These are phyloP conservation scores for Penicillium sp. DNA, from an alignment of 2,329 filamentous ascomycete genomes.

Conservation along the genomic window DNA sequence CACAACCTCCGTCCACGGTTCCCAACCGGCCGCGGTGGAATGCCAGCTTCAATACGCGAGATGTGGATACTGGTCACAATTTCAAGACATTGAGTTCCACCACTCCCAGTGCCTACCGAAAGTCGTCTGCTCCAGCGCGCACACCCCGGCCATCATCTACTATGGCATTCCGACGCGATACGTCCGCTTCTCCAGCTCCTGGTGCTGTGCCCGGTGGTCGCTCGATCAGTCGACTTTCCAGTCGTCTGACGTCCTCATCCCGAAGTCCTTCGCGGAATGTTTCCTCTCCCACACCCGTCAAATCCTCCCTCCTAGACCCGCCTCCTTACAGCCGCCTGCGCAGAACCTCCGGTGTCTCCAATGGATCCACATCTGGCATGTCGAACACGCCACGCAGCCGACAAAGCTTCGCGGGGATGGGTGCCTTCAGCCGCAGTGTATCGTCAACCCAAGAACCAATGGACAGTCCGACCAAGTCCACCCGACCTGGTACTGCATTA, in stretches of 20 bases:
- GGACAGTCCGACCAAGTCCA: slow-evolving; percentile 35
- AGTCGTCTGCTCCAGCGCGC: slow-evolving; percentile 34
- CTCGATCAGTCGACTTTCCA: slow-evolving; percentile 40
- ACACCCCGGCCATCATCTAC: slow-evolving; percentile 45
- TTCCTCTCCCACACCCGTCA: slow-evolving; percentile 34
- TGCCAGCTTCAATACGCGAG: slow-evolving; percentile 64
- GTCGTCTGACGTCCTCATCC: slow-evolving; percentile 32
- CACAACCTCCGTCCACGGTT: slow-evolving; percentile 44
- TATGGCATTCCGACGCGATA: slow-evolving; percentile 48
- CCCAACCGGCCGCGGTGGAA: slow-evolving; percentile 75
- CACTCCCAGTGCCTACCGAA: slow-evolving; percentile 60
- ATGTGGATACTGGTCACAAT: slow-evolving; percentile 69
- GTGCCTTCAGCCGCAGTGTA: slow-evolving; percentile 34
- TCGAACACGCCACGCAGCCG: slow-evolving; percentile 40
- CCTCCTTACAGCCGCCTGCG: slow-evolving; percentile 48
- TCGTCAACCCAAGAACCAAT: slow-evolving; percentile 24
- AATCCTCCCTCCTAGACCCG: slow-evolving; percentile 40
- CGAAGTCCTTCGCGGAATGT: slow-evolving; percentile 35
- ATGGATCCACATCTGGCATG: slow-evolving; percentile 17
- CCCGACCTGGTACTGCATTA: slow-evolving; percentile 44
- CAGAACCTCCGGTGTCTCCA: slow-evolving; percentile 23
- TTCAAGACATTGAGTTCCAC: slow-evolving; percentile 67
- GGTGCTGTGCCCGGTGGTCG: slow-evolving; percentile 24
- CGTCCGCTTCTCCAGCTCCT: slow-evolving; percentile 45
- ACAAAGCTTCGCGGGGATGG: slow-evolving; percentile 42